A percentile compares a stretch with the other conserved stretches of the same genome.
phyloP scores from a whole-genome alignment of 352 stramenopile species.

The Pythium coloratum region DNA sequence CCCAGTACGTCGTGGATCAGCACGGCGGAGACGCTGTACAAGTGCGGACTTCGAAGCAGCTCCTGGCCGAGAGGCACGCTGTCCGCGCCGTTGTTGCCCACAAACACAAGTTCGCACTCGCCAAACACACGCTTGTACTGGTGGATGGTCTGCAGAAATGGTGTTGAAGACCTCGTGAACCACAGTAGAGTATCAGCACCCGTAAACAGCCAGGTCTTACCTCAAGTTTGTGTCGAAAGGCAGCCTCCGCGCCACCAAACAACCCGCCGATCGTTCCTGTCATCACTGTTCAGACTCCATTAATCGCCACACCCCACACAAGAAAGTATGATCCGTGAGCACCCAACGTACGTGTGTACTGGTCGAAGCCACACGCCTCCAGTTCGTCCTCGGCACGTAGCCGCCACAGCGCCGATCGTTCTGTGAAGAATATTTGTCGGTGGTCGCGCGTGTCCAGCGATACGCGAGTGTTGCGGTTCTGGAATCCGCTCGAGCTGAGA shows the following conservation, averaged over 20 bases:
- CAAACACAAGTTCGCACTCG: conserved; percentile 70
- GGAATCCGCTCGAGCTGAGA: conserved; percentile 35
- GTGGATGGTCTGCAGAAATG: conserved; percentile 43
- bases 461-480: conserved; percentile 34
- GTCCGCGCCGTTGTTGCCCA: conserved; percentile 69
- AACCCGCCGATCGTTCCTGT: conserved; percentile 19
- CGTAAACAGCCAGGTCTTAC: conserved; percentile 17
- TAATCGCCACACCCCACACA: background rate
- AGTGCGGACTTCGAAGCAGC: conserved; percentile 47
- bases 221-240: conserved; percentile 58
- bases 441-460: conserved; percentile 22
- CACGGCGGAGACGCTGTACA: conserved; percentile 53
- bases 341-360: conserved; percentile 21
- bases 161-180: too few species aligned
- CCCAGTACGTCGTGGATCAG: conserved; percentile 80
- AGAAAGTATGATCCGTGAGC: background rate
- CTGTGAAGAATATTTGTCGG: conserved; percentile 23
- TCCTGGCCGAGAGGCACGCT: conserved; percentile 72
- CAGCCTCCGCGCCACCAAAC: conserved; percentile 11
- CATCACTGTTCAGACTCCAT: conserved; percentile 10
- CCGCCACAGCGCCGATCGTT: conserved; percentile 19
- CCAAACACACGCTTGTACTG: conserved; percentile 64
- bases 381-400: conserved; percentile 19
- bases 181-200: too few species aligned
- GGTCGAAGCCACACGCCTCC: conserved; percentile 15